Conservation (phyloP, 805 yeast species). For the Metschnikowia gelsemii region DNA sequence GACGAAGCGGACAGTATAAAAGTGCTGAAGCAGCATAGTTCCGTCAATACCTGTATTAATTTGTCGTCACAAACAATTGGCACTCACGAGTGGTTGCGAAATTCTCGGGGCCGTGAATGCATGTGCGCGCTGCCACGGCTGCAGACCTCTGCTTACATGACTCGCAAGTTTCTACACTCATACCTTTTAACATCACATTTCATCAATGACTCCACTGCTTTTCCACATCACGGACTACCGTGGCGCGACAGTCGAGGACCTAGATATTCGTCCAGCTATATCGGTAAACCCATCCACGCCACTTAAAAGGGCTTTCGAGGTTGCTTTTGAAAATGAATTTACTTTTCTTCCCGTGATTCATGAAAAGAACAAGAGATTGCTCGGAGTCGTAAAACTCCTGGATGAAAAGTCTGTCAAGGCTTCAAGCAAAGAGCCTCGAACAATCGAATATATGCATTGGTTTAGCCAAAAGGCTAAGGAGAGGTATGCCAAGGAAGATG, state of each 20-base stretch:
- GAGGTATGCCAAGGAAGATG: slow-evolving; percentile 30
- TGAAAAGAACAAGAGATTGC: slow-evolving; percentile 42
- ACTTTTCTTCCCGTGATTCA: slow-evolving; percentile 54
- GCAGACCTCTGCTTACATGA: too few relatives aligned
- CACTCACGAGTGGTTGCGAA: background rate
- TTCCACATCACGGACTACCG: slow-evolving; percentile 41
- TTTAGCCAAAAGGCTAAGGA: slow-evolving; percentile 38
- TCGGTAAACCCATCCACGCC: slow-evolving; percentile 50
- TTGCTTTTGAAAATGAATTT: slow-evolving; percentile 55
- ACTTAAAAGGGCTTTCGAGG: slow-evolving; percentile 50
- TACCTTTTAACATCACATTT: background rate
- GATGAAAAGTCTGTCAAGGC: slow-evolving; percentile 21
- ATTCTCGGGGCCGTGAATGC: background rate
- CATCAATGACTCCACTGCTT: slow-evolving; percentile 12
- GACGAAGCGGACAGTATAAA: slow-evolving; percentile 14
- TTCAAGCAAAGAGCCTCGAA: slow-evolving; percentile 23
- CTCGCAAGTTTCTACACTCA: too few relatives aligned
- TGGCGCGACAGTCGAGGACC: slow-evolving; percentile 58
- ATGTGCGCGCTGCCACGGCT: too few relatives aligned
- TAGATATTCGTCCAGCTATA: slow-evolving; percentile 57
- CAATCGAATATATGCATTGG: slow-evolving; percentile 42
- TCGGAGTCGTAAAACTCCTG: slow-evolving; percentile 49
- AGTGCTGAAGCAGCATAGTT: slow-evolving; percentile 21
- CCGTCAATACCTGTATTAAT: background rate
- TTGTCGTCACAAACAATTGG: background rate